Percentiles rank a stretch among this genome's conserved stretches.
Conservation (phyloP, 495 filamentous ascomycete genomes). For the Penicillium bialowiezense region DNA sequence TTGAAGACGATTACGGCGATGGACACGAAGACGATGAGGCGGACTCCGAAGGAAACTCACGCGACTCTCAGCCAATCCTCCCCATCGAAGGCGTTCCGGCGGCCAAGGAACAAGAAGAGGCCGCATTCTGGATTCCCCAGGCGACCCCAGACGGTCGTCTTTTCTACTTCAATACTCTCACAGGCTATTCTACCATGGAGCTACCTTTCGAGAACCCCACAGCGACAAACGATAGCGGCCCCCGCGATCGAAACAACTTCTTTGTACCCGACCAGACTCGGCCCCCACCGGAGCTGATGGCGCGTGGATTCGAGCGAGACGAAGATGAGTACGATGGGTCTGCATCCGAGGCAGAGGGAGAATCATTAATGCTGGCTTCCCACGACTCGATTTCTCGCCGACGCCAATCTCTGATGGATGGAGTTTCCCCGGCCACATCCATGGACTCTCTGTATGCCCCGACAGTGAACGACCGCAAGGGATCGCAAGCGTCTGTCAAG, state of each 20-base stretch:
- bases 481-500: constrained; percentile 14
- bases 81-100: constrained; percentile 65
- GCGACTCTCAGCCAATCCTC: constrained; percentile 54
- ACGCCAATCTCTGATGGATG: constrained; percentile 67
- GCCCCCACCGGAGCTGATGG: constrained; percentile 90
- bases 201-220: constrained; percentile 89
- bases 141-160: constrained; percentile 89
- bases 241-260: constrained; percentile 81
- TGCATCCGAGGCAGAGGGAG: constrained; percentile 81
- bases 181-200: constrained; percentile 88
- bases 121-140: constrained; percentile 98
- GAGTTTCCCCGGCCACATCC: constrained; percentile 83
- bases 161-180: constrained; percentile 98
- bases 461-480: constrained; percentile 24
- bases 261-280: constrained; percentile 86
- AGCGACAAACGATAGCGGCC: constrained; percentile 75
- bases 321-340: constrained; percentile 84
- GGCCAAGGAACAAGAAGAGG: constrained; percentile 72
- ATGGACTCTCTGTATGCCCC: constrained; percentile 80
- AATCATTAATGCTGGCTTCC: constrained; percentile 58
- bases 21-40: constrained; percentile 63
- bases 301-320: constrained; percentile 73
- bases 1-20: constrained; percentile 67
- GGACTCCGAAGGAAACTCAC: constrained; percentile 59
- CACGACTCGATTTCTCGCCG: constrained; percentile 55